Evolutionary conservation across 2,329 filamentous ascomycete genomes (phyloP).

Genomic region (Microdochium trichocladiopsis): DNA sequence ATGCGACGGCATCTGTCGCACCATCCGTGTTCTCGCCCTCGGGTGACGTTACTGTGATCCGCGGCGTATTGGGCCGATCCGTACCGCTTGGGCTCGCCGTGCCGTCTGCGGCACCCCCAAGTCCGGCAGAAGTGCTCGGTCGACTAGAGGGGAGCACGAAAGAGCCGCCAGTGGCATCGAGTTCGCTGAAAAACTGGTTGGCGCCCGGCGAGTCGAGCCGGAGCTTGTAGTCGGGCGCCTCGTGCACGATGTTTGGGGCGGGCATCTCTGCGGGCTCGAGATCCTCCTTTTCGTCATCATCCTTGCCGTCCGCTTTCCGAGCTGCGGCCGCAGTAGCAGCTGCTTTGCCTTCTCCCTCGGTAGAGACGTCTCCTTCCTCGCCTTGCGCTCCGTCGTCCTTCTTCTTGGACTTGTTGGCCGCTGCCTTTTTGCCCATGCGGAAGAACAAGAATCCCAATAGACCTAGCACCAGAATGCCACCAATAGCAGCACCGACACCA

Average conservation of each 20-base stretch:
- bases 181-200: slow-evolving; percentile 1
- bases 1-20: neutral
- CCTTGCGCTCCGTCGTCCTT: neutral
- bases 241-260: slow-evolving; percentile 1
- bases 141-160: slow-evolving; percentile 1
- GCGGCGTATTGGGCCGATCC: neutral
- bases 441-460: slow-evolving; percentile 1
- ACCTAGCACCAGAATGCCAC: neutral
- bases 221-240: slow-evolving; percentile 2
- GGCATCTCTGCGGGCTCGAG: neutral
- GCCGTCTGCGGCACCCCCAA: neutral
- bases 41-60: neutral
- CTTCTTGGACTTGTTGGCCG: neutral
- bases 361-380: neutral
- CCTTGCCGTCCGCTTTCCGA: neutral
- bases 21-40: neutral
- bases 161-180: slow-evolving; percentile 3
- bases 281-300: neutral
- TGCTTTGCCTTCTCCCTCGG: neutral
- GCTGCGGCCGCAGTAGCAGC: neutral
- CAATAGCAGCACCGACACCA: slow-evolving; percentile 1
- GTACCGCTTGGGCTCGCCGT: neutral
- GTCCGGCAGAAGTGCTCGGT: neutral
- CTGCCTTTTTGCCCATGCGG: slow-evolving; percentile 2
- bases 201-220: neutral